Percentiles rank a stretch among this genome's conserved stretches.
phyloP scores from a whole-genome alignment of 495 filamentous ascomycete species.

The Hypoxylon perforatum region DNA sequence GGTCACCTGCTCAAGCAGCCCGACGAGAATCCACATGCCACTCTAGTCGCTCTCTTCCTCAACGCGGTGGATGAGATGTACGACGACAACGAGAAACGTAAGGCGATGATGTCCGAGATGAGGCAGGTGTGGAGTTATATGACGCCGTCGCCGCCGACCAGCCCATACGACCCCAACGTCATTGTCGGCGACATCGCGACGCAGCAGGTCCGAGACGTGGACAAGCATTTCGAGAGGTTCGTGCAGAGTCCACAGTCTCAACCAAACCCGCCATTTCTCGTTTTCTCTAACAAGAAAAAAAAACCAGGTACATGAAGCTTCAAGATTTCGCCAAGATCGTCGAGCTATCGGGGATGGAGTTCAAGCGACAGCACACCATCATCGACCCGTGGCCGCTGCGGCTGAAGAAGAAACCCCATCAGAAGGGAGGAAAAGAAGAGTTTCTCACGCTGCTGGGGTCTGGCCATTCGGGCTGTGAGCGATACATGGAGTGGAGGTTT shows the following conservation, averaged over 20 bases:
- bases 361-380: conserved; percentile 49
- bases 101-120: conserved; percentile 6
- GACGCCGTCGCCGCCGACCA: not conserved
- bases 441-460: conserved; percentile 39
- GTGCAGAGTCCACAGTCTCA: not conserved
- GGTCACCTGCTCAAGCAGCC: conserved; percentile 32
- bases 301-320: conserved; percentile 17
- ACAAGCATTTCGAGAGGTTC: conserved; percentile 43
- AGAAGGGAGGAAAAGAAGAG: conserved; percentile 48
- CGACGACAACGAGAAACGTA: conserved; percentile 18
- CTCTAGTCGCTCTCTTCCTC: conserved; percentile 42
- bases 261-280: not conserved
- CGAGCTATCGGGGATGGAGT: conserved; percentile 16
- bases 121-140: conserved; percentile 11
- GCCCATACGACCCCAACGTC: conserved; percentile 18
- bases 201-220: conserved; percentile 16
- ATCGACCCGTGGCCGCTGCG: conserved; percentile 52
- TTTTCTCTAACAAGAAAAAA: conserved; percentile 17
- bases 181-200: conserved; percentile 12
- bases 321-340: conserved; percentile 2
- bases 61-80: conserved; percentile 43
- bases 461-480: conserved; percentile 36
- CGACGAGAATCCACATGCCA: conserved; percentile 37
- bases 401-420: conserved; percentile 41
- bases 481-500: conserved; percentile 52